These are phyloP conservation scores for Syzygium grande DNA, from an alignment of 345 rosid genomes.

Conservation along the genomic window DNA sequence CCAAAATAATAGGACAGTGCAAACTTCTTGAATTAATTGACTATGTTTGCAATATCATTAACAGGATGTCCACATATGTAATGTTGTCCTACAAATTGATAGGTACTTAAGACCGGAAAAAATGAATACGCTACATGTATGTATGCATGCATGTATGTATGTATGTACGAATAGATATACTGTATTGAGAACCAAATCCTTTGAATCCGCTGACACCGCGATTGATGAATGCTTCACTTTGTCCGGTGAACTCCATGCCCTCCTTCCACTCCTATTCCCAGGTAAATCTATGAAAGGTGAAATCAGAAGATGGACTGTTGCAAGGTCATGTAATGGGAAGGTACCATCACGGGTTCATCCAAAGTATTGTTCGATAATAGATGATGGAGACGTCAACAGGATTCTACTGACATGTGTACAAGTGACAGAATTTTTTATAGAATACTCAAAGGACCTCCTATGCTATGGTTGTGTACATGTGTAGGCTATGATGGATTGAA, in stretches of 20 bases:
- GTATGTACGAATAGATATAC: not conserved
- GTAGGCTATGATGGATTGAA: not conserved
- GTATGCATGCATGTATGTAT: not conserved
- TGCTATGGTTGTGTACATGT: not conserved
- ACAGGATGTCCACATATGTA: not conserved
- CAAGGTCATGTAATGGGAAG: not conserved
- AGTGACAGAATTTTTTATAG: not conserved
- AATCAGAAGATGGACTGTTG: not conserved
- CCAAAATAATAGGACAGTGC: not conserved
- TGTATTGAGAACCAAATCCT: not conserved
- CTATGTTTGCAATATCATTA: not conserved
- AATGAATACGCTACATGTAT: not conserved
- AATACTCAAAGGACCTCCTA: not conserved
- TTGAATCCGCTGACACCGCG: not conserved
- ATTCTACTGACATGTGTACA: not conserved
- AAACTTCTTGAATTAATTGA: not conserved
- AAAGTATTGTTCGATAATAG: not conserved
- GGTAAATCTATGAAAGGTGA: not conserved
- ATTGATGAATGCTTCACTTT: not conserved
- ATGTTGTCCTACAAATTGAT: not conserved
- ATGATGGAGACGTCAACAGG: not conserved
- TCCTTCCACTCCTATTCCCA: not conserved
- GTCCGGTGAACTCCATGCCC: not conserved
- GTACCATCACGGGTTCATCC: not conserved
- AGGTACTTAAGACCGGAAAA: too few relatives aligned